These are phyloP conservation scores for Ustilago hordei DNA, from an alignment of 1,284 basidiomycete genomes.

Conservation along the genomic window DNA sequence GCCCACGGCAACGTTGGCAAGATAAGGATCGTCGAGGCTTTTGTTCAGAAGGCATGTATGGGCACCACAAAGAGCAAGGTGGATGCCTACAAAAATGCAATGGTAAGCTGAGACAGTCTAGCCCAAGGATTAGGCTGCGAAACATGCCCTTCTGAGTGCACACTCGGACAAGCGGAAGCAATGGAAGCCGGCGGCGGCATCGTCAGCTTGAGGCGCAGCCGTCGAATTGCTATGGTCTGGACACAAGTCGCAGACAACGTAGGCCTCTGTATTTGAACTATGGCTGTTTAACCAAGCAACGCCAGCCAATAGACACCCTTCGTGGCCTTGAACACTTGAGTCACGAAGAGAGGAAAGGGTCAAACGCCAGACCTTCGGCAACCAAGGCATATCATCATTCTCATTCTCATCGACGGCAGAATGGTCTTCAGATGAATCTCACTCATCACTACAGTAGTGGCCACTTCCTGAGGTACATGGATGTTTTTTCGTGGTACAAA, in stretches of 20 bases:
- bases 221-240: background rate
- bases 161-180: background rate
- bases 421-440: background rate
- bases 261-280: background rate
- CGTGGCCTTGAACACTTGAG: background rate
- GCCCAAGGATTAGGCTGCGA: background rate
- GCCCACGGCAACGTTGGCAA: background rate
- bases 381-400: background rate
- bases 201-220: conserved; percentile 1
- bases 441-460: background rate
- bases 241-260: no score
- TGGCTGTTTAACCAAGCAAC: background rate
- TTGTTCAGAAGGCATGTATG: background rate
- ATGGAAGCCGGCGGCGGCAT: background rate
- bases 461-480: background rate
- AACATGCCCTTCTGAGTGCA: background rate
- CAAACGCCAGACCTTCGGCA: background rate
- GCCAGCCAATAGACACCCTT: background rate
- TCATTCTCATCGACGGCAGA: background rate
- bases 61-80: no score
- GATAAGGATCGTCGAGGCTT: background rate
- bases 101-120: no score
- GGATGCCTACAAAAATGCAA: no score
- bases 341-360: background rate
- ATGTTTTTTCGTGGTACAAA: background rate